These are phyloP conservation scores for Penicillium subrubescens DNA, from an alignment of 495 filamentous ascomycete species.

Conservation along the genomic window DNA sequence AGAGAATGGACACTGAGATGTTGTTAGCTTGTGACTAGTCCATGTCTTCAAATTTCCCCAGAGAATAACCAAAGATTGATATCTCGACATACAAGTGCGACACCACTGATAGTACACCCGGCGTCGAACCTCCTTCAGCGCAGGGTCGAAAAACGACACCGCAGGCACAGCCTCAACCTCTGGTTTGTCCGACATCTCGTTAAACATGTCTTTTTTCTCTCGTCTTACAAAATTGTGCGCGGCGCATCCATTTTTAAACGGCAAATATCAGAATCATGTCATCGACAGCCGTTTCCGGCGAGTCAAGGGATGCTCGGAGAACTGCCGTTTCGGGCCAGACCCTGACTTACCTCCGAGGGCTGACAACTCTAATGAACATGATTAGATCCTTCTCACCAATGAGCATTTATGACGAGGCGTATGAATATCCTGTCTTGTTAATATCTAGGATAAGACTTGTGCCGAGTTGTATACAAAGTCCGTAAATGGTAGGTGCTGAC, in stretches of 20 bases:
- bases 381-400: background rate
- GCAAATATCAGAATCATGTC: background rate
- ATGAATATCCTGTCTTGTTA: background rate
- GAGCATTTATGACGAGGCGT: background rate
- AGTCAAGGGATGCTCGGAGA: slow-evolving; percentile 2
- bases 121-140: slow-evolving; percentile 48
- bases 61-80: background rate
- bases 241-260: background rate
- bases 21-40: background rate
- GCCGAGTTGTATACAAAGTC: background rate
- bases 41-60: background rate
- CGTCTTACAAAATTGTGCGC: background rate
- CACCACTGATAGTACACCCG: slow-evolving; percentile 43
- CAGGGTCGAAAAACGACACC: slow-evolving; percentile 55
- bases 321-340: slow-evolving; percentile 11
- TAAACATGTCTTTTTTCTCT: background rate
- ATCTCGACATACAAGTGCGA: slow-evolving; percentile 28
- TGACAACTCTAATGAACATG: background rate
- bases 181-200: background rate
- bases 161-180: slow-evolving; percentile 27
- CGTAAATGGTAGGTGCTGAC: background rate
- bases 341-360: slow-evolving; percentile 10
- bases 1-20: slow-evolving; percentile 54
- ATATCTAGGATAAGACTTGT: background rate
- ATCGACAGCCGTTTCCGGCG: slow-evolving; percentile 14